phyloP scores from a whole-genome alignment of 2,329 filamentous ascomycete genomes.

The Trichoderma atrobrunneum region DNA sequence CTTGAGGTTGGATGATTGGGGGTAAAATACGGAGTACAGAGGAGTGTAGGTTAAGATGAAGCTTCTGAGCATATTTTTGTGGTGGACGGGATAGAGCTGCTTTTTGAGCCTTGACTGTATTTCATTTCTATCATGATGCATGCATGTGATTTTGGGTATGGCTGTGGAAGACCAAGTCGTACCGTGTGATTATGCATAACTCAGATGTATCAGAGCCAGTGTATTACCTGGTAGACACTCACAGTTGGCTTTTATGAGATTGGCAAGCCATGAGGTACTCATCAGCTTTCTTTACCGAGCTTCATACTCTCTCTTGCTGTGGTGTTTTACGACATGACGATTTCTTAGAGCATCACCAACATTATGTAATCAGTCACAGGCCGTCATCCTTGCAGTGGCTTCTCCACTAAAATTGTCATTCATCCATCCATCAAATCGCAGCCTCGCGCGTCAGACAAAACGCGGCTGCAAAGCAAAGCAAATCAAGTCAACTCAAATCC shows the following conservation, averaged over 20 bases:
- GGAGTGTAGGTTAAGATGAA: neutral
- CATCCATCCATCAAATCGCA: neutral
- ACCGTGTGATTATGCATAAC: neutral
- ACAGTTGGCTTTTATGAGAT: neutral
- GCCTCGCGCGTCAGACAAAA: slow-evolving; percentile 5
- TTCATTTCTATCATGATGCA: neutral
- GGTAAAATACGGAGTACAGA: neutral
- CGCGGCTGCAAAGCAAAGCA: neutral
- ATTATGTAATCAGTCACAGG: neutral
- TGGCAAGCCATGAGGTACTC: neutral
- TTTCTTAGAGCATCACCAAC: neutral
- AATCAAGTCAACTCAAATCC: neutral
- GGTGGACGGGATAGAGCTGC: neutral
- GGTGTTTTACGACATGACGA: neutral
- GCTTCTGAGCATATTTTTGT: neutral
- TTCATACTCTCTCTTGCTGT: neutral
- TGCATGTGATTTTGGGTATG: neutral
- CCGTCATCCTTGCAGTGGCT: neutral
- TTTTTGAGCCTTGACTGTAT: neutral
- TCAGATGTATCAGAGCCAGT: neutral
- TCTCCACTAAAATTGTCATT: slow-evolving; percentile 6
- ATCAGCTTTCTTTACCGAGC: neutral
- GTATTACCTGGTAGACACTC: neutral
- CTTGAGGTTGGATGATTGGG: neutral
- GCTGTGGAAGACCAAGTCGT: neutral